Evolutionary conservation across 768 basidiomycete species (phyloP).

Genomic region (Amylocystis lapponica): DNA sequence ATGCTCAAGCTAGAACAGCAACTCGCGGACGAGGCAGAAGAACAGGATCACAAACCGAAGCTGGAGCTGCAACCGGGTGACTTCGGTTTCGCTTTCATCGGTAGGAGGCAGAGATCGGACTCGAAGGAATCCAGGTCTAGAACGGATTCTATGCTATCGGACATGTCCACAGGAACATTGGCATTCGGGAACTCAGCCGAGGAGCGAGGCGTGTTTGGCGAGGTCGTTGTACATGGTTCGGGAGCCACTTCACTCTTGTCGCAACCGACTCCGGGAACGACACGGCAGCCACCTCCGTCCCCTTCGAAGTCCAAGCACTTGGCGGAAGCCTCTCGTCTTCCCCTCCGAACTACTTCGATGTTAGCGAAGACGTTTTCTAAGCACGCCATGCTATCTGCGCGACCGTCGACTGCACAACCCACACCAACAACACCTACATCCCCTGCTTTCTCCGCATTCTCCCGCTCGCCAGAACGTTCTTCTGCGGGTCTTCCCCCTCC

Average conservation of each 20-base stretch:
- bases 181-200: slow-evolving; percentile 12
- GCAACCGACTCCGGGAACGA: not conserved
- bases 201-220: not conserved
- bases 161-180: slow-evolving; percentile 13
- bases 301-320: slow-evolving; percentile 1
- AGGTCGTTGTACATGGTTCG: too few species aligned
- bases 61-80: slow-evolving; percentile 18
- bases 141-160: slow-evolving; percentile 17
- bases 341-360: slow-evolving; percentile 11
- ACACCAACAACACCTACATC: slow-evolving; percentile 19
- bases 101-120: slow-evolving; percentile 2
- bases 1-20: slow-evolving; percentile 56
- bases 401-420: slow-evolving; percentile 34
- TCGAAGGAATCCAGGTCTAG: slow-evolving; percentile 2
- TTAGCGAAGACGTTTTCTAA: slow-evolving; percentile 3
- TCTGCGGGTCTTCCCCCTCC: slow-evolving; percentile 43
- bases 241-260: slow-evolving; percentile 6
- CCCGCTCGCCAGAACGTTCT: slow-evolving; percentile 27
- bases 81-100: slow-evolving; percentile 13
- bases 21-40: slow-evolving; percentile 27
- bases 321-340: slow-evolving; percentile 5
- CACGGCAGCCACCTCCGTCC: not conserved
- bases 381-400: slow-evolving; percentile 16
- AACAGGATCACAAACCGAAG: slow-evolving; percentile 13
- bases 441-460: slow-evolving; percentile 13